Base-by-base conservation (phyloP, 2,329 filamentous ascomycete species). In the Monosporascus cannonballus region DNA sequence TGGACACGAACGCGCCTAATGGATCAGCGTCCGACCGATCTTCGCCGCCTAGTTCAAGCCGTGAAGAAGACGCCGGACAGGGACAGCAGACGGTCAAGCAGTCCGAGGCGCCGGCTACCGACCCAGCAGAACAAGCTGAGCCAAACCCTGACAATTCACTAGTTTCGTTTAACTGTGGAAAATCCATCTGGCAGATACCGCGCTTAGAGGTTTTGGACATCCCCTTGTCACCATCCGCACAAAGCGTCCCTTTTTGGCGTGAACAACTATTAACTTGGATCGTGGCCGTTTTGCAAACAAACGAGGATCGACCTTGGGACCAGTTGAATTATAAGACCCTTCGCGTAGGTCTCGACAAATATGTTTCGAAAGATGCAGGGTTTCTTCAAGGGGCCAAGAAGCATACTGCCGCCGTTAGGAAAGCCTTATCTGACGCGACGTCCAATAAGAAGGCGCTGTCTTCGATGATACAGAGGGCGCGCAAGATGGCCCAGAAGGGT, bases 301-400 rank as follows among this genome's bases (percentile, higher is more conserved):
- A 46, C 25, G 42, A 17, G 5, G 42, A 18, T 17, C 42, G n/a
- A 24, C 17, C 17, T 8, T 46, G 42, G 20, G 55, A 60, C 38
- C 51, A 48, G 27, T 18, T 64, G 37, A 59, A 53, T 3, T 41
- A 53, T n/a, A 59, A 62, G 24, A 54, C 61, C 17, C 55, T 64
- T 18, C 60, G 56, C 25, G 48, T 47, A 22, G 61, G 56, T 9
- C 60, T 62, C 45, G 47, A 51, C 2, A 9, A 52, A 9, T 64
- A 61, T 46, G 49, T 64, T 9, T 52, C 48, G 4, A 55, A 47
- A 24, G 61, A 53, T 18, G 54, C 53, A 34, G 51, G 52, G 4
- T 57, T 59, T 51, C 45, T 65, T n/a, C 48, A 54, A 38, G 61
- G 61, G 27, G 52, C 42, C 7, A 59, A 56, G 34, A 61, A 61